Evolutionary conservation across 768 basidiomycete species (phyloP), one percentile per base, ranked within the genome.

Genomic region (Leccinum disarticulatum): DNA sequence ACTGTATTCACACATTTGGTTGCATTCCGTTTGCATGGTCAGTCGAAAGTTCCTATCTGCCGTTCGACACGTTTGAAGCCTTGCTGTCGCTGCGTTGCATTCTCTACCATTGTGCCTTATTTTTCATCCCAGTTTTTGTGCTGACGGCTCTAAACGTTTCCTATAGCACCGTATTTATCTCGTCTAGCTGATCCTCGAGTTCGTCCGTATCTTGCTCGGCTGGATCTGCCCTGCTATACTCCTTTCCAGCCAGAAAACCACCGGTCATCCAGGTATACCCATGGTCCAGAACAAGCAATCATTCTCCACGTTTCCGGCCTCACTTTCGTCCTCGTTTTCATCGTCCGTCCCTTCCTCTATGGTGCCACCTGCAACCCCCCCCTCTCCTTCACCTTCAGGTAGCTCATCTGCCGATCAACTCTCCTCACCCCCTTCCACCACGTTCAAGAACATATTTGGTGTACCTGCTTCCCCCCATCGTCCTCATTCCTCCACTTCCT

Each of bases 241-340:
- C 61, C 35, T 43, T 60, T 63, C 61, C 53, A 59, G 55, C 61
- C 55, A 60, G 59, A 62, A 60, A 63, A 52, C 57, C 56, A 64
- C 64, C 55, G 64, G 63, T 66, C 58, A 59, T 55, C 58, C 64
- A 61, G 59, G 59, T 61, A 54, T 64, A 64, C 64, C 64, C 65
- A 69, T 69, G 69, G 69, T 59, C 72, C 72, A 67, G 68, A 73
- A 70, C 68, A 72, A 72, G 68, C 70, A 79, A 65, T 73, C 74
- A 56, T 64, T 73, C 60, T 72, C 77, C 66, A 70, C 71, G 64
- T 78, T 80, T 59, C 67, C 71, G 55, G 73, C 74, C 69, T 78
- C 79, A 49, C 72, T 74, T 60, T 73, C 77, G 33, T 77, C 79
- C 71, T 79, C 81, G 63, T 77, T 81, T 68, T 69, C 77, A 63